Conservation (phyloP, 352 stramenopile species). For the Poterioochromonas sp. region DNA sequence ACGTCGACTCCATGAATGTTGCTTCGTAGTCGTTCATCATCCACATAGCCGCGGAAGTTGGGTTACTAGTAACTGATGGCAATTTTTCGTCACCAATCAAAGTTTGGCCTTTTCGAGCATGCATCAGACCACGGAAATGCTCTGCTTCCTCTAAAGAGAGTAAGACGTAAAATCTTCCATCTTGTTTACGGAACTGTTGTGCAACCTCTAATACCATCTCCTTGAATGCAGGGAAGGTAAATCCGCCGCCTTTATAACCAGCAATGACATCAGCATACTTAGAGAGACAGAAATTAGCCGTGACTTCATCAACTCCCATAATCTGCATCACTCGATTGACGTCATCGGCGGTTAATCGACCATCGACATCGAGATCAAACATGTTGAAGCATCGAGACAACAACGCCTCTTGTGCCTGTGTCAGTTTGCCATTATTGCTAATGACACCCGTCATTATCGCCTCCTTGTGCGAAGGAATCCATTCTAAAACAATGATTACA, state of each 20-base stretch:
- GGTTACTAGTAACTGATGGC: not conserved
- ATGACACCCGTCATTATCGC: not conserved
- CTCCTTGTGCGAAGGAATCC: slow-evolving; percentile 47
- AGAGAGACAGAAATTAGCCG: not conserved
- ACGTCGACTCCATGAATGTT: slow-evolving; percentile 60
- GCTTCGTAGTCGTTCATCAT: slow-evolving; percentile 50
- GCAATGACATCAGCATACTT: not conserved
- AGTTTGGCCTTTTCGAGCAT: not conserved
- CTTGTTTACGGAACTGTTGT: not conserved
- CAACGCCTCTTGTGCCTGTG: slow-evolving; percentile 61
- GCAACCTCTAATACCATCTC: slow-evolving; percentile 1
- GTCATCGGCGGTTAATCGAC: slow-evolving; percentile 62
- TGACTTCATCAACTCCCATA: not conserved
- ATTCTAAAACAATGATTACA: slow-evolving; percentile 79
- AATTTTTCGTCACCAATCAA: not conserved
- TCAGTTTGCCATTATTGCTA: slow-evolving; percentile 44
- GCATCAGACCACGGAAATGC: slow-evolving; percentile 34
- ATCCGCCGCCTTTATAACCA: not conserved
- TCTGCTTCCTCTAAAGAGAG: slow-evolving; percentile 36
- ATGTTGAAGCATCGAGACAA: slow-evolving; percentile 65
- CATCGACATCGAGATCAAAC: slow-evolving; percentile 58
- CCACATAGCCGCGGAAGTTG: slow-evolving; percentile 32
- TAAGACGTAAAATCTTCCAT: slow-evolving; percentile 37
- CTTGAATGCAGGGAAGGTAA: slow-evolving; percentile 23
- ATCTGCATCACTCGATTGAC: slow-evolving; percentile 48